These are phyloP conservation scores for Schoenoplectus triqueter DNA, from an alignment of 202 grass and related monocot species.

Conservation along the genomic window DNA sequence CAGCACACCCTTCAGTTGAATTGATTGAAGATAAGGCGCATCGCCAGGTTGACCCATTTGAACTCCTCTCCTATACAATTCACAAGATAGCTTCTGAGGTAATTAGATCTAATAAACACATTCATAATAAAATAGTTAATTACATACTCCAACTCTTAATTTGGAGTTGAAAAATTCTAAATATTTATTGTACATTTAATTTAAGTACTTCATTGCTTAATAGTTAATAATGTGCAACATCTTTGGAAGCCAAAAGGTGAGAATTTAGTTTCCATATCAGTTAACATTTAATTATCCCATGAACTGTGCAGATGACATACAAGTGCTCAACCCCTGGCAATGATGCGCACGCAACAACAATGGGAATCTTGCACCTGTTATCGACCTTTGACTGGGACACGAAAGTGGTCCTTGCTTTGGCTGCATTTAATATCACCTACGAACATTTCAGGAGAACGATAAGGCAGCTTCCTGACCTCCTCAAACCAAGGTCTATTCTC, in stretches of 20 bases:
- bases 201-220: background rate
- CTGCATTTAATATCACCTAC: conserved; percentile 48
- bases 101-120: background rate
- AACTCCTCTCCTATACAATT: conserved; percentile 45
- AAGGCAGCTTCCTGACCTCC: conserved; percentile 49
- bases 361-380: conserved; percentile 40
- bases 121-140: background rate
- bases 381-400: conserved; percentile 50
- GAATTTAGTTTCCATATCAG: background rate
- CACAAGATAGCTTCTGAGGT: conserved; percentile 55
- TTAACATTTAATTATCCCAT: background rate
- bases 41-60: conserved; percentile 29
- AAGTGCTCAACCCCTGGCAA: conserved; percentile 42
- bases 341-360: conserved; percentile 45
- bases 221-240: too few species aligned
- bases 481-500: conserved; percentile 43
- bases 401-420: conserved; percentile 46
- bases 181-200: background rate
- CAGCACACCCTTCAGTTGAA: conserved; percentile 25
- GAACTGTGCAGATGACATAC: conserved; percentile 40
- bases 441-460: conserved; percentile 52
- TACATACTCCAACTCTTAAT: background rate
- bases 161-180: background rate
- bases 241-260: too few species aligned
- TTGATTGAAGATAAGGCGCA: conserved; percentile 44